These are phyloP conservation scores for Raphanus raphanistrum DNA, from an alignment of 345 rosid species.

Conservation along the genomic window DNA sequence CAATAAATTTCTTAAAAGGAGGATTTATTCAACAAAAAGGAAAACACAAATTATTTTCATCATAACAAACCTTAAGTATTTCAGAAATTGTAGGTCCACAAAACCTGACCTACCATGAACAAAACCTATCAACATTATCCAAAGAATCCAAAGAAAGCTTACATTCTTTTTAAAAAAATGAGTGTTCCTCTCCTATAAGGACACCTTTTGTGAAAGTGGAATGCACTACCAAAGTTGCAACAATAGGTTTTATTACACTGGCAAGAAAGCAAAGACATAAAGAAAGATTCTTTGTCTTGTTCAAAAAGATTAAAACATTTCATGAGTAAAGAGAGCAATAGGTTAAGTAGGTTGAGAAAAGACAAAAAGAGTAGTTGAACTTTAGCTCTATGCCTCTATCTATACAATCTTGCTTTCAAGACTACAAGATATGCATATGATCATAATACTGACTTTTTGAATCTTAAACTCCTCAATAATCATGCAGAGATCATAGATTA, in stretches of 20 bases:
- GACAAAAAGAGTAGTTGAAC: slow-evolving; percentile 9
- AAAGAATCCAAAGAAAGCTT: slow-evolving; percentile 28
- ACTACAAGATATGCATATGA: too few species aligned
- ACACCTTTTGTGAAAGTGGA: slow-evolving; percentile 28
- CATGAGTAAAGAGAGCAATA: slow-evolving; percentile 10
- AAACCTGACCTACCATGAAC: slow-evolving; percentile 28
- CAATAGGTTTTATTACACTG: slow-evolving; percentile 15
- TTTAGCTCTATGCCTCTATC: too few species aligned
- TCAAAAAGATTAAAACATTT: slow-evolving; percentile 23
- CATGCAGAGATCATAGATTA: too few species aligned
- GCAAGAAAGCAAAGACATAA: slow-evolving; percentile 27
- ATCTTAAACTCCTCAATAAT: too few species aligned
- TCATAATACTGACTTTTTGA: too few species aligned
- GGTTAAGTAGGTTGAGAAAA: slow-evolving; percentile 34
- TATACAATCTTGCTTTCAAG: too few species aligned
- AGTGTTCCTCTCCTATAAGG: slow-evolving; percentile 10
- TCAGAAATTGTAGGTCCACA: slow-evolving; percentile 32
- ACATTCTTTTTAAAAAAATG: not conserved
- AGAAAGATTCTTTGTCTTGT: slow-evolving; percentile 30
- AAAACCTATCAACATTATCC: slow-evolving; percentile 15
- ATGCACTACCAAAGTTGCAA: slow-evolving; percentile 26
- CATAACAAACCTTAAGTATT: slow-evolving; percentile 19
- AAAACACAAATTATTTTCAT: slow-evolving; percentile 7
- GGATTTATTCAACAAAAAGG: slow-evolving; percentile 11
- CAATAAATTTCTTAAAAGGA: slow-evolving; percentile 32